Evolutionary conservation across 768 basidiomycete genomes (phyloP).

Genomic region (Podaxis mareebaensis): DNA sequence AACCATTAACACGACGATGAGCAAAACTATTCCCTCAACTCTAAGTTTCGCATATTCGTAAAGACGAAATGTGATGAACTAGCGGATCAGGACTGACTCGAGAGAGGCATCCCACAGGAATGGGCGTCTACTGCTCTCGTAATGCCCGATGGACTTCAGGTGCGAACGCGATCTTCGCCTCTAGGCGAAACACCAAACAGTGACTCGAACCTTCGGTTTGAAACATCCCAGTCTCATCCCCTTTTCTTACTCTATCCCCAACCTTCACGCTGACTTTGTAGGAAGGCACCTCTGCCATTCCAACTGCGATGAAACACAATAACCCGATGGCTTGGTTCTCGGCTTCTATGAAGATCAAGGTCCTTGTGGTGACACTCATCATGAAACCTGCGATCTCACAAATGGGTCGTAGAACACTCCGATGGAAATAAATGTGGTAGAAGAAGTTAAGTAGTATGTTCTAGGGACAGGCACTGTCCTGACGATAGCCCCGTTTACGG

Average conservation of each 20-base stretch:
- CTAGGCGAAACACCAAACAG: constrained; percentile 27
- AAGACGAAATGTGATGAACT: no score
- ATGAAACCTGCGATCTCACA: constrained; percentile 37
- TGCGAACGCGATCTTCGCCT: not conserved
- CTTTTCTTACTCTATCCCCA: constrained; percentile 47
- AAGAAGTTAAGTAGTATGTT: constrained; percentile 45
- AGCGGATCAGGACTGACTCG: not conserved
- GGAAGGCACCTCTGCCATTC: constrained; percentile 64
- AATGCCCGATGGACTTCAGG: not conserved
- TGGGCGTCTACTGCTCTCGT: not conserved
- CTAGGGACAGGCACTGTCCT: constrained; percentile 47
- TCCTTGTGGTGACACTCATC: constrained; percentile 46
- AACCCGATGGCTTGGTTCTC: constrained; percentile 53
- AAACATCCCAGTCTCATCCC: constrained; percentile 63
- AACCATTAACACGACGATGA: not conserved
- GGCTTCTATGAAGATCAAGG: constrained; percentile 55
- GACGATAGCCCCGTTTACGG: constrained; percentile 46
- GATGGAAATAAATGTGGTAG: constrained; percentile 12
- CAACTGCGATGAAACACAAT: constrained; percentile 57
- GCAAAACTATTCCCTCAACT: no score
- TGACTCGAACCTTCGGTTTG: constrained; percentile 61
- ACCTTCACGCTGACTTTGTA: constrained; percentile 48
- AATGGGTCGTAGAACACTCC: not conserved
- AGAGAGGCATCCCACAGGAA: not conserved
- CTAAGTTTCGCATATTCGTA: no score